Base-by-base conservation (phyloP, 2,329 filamentous ascomycete species). In the Magnaporthiopsis rhizophila region DNA sequence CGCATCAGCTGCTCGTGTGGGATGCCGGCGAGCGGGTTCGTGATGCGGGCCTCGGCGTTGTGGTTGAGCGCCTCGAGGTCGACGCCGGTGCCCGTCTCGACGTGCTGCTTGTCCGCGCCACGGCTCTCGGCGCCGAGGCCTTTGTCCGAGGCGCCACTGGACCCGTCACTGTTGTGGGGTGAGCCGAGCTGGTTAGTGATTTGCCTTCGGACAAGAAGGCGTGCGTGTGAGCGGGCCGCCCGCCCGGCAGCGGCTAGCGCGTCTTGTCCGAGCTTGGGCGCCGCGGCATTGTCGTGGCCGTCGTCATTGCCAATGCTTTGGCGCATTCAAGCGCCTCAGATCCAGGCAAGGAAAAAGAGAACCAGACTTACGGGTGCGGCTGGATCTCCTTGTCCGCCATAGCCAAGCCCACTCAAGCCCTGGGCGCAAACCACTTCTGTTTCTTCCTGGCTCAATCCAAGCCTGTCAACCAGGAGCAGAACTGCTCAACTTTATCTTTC, bases 1-100 rank as follows among this genome's bases (percentile, higher is more conserved):
- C 38, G 66, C 28, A 65, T 65, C 4, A 70, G 66, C 64, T 66
- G 60, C n/a, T 68, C 56, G 45, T 65, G 66, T 2, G 68, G 34
- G 24, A 69, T 64, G 32, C 63, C 65, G 32, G 62, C 64, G 34
- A 69, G 63, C 15, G 69, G 66, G 58, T 69, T 67, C 32, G 38
- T 58, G 50, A 67, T 68, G 45, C 66, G 65, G 34, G 62, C 65
- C 58, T 68, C 68, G 24, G 36, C 53, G 30, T 63, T 66, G 34
- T 50, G 28, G 61, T 56, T 57, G 50, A 62, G 61, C 61, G 53
- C 45, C 45, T 62, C 61, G 11, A 56, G 61, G 50, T 62, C 61
- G 15, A 32, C 50, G 30, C 32, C 24, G 50, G 32, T 30, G 21
- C 18, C 53, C 26, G 45, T 24, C 15, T 38, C 50, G 24, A 36